A percentile compares a stretch with the other conserved stretches of the same genome.
These are phyloP conservation scores for Elasticomyces elasticus DNA, from an alignment of 495 filamentous ascomycete species.

Conservation along the genomic window DNA sequence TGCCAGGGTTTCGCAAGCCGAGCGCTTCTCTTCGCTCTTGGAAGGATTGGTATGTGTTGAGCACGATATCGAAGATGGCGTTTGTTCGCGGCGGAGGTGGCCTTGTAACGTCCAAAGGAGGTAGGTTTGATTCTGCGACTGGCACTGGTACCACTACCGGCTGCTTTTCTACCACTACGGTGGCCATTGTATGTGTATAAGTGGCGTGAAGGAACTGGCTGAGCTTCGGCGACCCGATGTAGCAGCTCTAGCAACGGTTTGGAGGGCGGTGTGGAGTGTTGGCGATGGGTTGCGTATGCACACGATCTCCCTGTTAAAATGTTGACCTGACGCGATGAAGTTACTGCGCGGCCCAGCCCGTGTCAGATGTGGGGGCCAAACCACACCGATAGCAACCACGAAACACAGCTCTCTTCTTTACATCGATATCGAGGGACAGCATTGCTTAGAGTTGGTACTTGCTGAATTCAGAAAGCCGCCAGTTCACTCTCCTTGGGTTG, in stretches of 20 bases:
- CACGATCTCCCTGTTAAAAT: background rate
- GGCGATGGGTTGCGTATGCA: background rate
- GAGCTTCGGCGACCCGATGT: background rate
- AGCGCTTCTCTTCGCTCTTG: constrained; percentile 74
- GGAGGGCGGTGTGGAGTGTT: background rate
- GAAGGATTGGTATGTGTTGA: constrained; percentile 71
- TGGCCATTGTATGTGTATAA: background rate
- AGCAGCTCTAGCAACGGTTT: background rate
- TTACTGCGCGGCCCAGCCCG: no score
- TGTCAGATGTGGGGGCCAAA: no score
- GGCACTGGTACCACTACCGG: constrained; percentile 1
- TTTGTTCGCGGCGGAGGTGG: constrained; percentile 12
- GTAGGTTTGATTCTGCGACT: constrained; percentile 2
- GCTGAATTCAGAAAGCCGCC: no score
- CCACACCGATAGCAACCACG: no score
- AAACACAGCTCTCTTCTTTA: no score
- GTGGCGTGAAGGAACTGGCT: background rate
- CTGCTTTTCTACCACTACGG: background rate
- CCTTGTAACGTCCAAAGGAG: constrained; percentile 44
- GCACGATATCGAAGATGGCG: constrained; percentile 15
- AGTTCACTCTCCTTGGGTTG: background rate
- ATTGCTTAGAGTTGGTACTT: no score
- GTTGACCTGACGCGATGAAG: no score
- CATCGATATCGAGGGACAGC: no score
- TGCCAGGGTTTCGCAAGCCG: constrained; percentile 83